Conservation (phyloP, 2,329 filamentous ascomycete genomes). For the Penicillium palitans region DNA sequence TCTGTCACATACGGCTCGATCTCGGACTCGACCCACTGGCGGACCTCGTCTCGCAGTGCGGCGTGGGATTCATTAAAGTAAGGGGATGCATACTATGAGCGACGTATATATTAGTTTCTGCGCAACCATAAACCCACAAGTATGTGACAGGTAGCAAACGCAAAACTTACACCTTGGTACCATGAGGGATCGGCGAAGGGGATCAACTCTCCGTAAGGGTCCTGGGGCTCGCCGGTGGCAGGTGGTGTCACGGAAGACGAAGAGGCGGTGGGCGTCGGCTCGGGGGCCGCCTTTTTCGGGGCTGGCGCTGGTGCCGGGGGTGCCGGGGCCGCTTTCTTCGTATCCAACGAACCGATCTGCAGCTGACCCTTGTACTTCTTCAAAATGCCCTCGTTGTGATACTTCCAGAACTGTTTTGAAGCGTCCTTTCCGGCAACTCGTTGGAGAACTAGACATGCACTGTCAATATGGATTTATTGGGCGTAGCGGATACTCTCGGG, state of each 20-base stretch:
- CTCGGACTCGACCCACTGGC: constrained; percentile 85
- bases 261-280: constrained; percentile 53
- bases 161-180: constrained; percentile 79
- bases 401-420: constrained; percentile 68
- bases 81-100: constrained; percentile 78
- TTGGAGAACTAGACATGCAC: constrained; percentile 54
- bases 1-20: constrained; percentile 91
- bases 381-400: constrained; percentile 61
- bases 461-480: constrained; percentile 22
- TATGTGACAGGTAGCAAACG: constrained; percentile 20
- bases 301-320: constrained; percentile 40
- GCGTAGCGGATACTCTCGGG: not conserved
- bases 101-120: constrained; percentile 13
- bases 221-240: constrained; percentile 70
- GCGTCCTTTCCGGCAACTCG: constrained; percentile 67
- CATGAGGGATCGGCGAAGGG: constrained; percentile 91
- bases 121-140: not conserved
- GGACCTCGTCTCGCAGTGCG: constrained; percentile 84
- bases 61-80: constrained; percentile 96
- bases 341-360: constrained; percentile 73
- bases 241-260: constrained; percentile 46
- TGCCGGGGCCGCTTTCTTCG: constrained; percentile 63
- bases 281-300: constrained; percentile 53
- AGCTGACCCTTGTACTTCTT: constrained; percentile 64
- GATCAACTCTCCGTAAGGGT: constrained; percentile 81